Percentiles rank a stretch among this genome's conserved stretches.
These are phyloP conservation scores for Candida silvicultrix DNA, from an alignment of 805 yeast genomes.

Conservation along the genomic window DNA sequence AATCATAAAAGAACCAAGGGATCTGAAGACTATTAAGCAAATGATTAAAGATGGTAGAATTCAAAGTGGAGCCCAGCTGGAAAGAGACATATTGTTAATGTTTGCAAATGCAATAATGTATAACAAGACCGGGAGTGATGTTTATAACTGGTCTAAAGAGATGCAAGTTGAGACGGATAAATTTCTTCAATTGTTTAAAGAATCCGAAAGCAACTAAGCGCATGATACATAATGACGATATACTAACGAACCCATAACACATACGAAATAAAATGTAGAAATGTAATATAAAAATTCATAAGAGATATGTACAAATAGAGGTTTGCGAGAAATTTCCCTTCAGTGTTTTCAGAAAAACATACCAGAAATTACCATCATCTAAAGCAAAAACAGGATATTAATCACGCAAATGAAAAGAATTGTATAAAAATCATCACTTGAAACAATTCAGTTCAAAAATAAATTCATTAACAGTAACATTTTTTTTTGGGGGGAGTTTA, in stretches of 20 bases:
- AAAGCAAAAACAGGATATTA: neutral
- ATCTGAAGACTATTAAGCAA: slow-evolving; percentile 55
- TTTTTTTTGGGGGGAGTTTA: too few relatives aligned
- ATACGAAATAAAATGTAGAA: too few relatives aligned
- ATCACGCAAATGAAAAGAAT: neutral
- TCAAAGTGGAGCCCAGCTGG: slow-evolving; percentile 42
- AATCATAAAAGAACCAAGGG: slow-evolving; percentile 58
- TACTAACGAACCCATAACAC: too few relatives aligned
- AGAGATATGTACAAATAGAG: neutral
- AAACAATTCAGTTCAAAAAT: neutral
- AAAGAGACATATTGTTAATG: slow-evolving; percentile 67
- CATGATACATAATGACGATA: too few relatives aligned
- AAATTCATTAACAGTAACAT: neutral
- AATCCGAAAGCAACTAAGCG: slow-evolving; percentile 31
- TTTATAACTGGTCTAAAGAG: slow-evolving; percentile 54
- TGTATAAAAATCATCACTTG: neutral
- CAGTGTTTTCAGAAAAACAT: too few relatives aligned
- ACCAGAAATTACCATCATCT: neutral
- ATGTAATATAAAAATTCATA: neutral
- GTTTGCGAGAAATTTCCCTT: too few relatives aligned
- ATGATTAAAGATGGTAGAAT: slow-evolving; percentile 55
- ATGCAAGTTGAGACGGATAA: slow-evolving; percentile 65
- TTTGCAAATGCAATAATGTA: slow-evolving; percentile 83
- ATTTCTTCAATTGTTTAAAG: slow-evolving; percentile 52
- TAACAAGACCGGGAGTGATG: slow-evolving; percentile 58